Evolutionary conservation across 306 rosid species (phyloP), one percentile per base, ranked within the genome.

Genomic region (Inga laurina): DNA sequence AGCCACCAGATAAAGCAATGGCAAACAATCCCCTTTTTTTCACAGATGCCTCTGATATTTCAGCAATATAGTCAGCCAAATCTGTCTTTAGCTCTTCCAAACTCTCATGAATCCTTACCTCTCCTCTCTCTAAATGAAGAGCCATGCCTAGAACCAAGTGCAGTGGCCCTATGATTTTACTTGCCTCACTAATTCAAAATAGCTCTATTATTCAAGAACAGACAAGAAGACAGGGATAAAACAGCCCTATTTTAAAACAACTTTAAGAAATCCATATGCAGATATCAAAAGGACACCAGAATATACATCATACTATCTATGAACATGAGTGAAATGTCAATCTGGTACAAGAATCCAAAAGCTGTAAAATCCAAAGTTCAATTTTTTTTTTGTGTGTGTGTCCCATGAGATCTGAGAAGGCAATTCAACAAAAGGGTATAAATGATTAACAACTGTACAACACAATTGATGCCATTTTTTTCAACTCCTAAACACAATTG

Each of bases 1-100:
- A 94, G 88, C 98, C 98, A 88, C 97, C 97, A 79, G 99, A 94
- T 85, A 97, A 85, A 82, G 95, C 99, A 46, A 97, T 71, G 41
- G 99, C 76, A 88, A 97, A 97, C 32, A 85, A 87, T 34, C 98
- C 99, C 21, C 94, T 84, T 83, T 92, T 97, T 88, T 97, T 91
- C 92, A 97, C 98, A 52, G 95, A 88, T 14, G 90, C 92, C 80
- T 97, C 98, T 13, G 99, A 91, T 79, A 94, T 49, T 66, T 94
- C 95, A 35, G 97, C 95, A 89, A 97, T 85, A 84, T 91, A 90
- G 81, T 92, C 93, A 62, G 97, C 98, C 91, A 97, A 89, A 87
- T 88, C 94, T 74, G 94, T 86, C 79, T 87, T 89, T 57, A 96
- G 95, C 76, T 97, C 99, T 78, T 97, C 99, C 90, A 91, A 79